These are phyloP conservation scores for Spathaspora girioi DNA, from an alignment of 805 yeast species.

Conservation along the genomic window DNA sequence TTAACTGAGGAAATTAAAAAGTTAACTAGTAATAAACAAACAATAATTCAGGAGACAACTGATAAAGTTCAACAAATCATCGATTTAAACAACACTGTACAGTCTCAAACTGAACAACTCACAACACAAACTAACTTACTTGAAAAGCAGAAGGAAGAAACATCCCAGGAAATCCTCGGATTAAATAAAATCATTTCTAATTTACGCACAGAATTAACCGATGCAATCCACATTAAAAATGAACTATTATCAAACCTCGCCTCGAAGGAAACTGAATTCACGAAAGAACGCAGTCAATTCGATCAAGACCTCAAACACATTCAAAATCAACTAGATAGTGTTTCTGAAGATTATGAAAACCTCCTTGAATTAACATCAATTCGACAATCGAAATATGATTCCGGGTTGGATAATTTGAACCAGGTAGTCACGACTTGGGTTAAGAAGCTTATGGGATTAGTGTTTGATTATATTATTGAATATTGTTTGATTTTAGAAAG, in stretches of 20 bases:
- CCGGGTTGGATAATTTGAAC: conserved; percentile 25
- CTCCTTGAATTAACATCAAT: conserved; percentile 37
- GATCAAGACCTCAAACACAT: conserved; percentile 49
- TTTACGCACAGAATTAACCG: conserved; percentile 17
- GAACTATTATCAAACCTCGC: conserved; percentile 69
- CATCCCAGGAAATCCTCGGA: conserved; percentile 10
- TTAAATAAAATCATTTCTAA: conserved; percentile 12
- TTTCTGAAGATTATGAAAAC: conserved; percentile 38
- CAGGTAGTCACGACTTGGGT: conserved; percentile 14
- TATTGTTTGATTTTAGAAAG: conserved; percentile 62
- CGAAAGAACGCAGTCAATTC: conserved; percentile 47
- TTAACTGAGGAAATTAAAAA: conserved; percentile 4
- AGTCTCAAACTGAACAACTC: neutral
- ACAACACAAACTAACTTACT: neutral
- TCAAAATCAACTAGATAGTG: conserved; percentile 43
- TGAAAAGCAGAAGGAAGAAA: conserved; percentile 9
- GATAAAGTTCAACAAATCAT: conserved; percentile 11
- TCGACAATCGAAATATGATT: conserved; percentile 20
- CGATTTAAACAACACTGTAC: conserved; percentile 9
- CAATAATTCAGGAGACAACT: conserved; percentile 6
- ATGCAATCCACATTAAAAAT: conserved; percentile 42
- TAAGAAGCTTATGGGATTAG: conserved; percentile 12
- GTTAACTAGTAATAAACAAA: neutral
- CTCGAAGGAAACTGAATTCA: conserved; percentile 57
- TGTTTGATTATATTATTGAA: conserved; percentile 34